Evolutionary conservation across 768 basidiomycete species (phyloP).

Genomic region (Phylloporus sp.): DNA sequence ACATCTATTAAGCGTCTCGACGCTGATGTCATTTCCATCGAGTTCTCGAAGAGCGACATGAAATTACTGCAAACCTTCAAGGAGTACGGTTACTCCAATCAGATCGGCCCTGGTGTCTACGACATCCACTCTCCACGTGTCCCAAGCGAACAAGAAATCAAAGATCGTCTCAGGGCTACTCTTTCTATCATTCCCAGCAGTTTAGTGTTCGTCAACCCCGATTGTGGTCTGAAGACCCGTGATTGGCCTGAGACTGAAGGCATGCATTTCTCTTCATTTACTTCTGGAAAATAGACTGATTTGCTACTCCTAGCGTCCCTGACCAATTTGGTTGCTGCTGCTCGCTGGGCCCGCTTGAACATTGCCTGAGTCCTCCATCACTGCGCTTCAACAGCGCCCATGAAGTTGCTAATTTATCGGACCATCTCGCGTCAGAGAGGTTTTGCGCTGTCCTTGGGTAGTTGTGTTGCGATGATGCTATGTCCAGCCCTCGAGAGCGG

Average conservation of each 20-base stretch:
- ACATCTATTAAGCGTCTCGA: constrained; percentile 94
- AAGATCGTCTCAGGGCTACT: constrained; percentile 84
- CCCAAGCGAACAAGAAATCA: constrained; percentile 89
- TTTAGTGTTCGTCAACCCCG: constrained; percentile 91
- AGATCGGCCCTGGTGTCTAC: constrained; percentile 97
- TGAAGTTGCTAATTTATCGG: constrained; percentile 59
- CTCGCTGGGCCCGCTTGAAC: constrained; percentile 84
- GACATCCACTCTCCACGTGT: constrained; percentile 99
- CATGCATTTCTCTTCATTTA: constrained; percentile 17
- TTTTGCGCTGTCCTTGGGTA: constrained; percentile 51
- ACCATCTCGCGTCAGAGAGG: constrained; percentile 22
- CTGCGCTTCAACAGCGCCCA: constrained; percentile 92
- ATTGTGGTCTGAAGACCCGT: constrained; percentile 98
- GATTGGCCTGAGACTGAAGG: constrained; percentile 97
- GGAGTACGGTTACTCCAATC: constrained; percentile 91
- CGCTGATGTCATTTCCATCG: constrained; percentile 98
- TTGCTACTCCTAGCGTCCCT: constrained; percentile 53
- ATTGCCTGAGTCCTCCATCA: constrained; percentile 53
- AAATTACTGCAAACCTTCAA: constrained; percentile 95
- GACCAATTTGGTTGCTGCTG: constrained; percentile 82
- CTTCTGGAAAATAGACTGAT: constrained; percentile 3
- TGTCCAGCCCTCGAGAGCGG: constrained; percentile 21
- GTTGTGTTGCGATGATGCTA: constrained; percentile 39
- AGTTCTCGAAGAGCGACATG: constrained; percentile 98
- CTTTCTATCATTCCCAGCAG: constrained; percentile 75